Conservation (phyloP, 768 basidiomycete species). For the Hydnum rufescens region DNA sequence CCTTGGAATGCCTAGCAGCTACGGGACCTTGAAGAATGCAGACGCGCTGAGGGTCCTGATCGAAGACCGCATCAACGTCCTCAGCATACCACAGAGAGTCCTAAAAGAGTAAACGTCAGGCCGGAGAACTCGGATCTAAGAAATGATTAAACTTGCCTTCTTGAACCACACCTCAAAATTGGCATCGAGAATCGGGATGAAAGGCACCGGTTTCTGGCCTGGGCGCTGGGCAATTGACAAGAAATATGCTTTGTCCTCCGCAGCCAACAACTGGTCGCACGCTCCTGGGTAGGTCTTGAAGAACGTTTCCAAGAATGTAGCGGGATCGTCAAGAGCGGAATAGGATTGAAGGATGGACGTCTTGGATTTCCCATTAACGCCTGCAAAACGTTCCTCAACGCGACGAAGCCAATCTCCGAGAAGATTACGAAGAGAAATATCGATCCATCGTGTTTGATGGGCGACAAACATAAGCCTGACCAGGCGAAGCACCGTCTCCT, state of each 20-base stretch:
- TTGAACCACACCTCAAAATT: conserved; percentile 99
- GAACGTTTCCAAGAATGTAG: conserved; percentile 57
- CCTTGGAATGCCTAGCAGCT: conserved; percentile 67
- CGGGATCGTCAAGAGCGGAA: conserved; percentile 61
- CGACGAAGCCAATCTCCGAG: conserved; percentile 95
- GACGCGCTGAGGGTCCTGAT: conserved; percentile 95
- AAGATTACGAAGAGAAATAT: conserved; percentile 75
- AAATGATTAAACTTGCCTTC: conserved; percentile 39
- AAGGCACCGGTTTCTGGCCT: conserved; percentile 95
- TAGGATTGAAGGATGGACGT: conserved; percentile 75
- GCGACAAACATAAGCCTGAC: conserved; percentile 84
- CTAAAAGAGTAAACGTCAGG: conserved; percentile 20
- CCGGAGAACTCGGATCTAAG: conserved; percentile 7
- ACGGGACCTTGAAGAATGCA: conserved; percentile 96
- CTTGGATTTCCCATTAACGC: conserved; percentile 59
- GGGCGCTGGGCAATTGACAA: conserved; percentile 87
- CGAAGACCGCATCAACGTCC: conserved; percentile 96
- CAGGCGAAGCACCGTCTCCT: conserved; percentile 84
- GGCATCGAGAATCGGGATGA: conserved; percentile 88
- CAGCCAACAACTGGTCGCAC: conserved; percentile 65
- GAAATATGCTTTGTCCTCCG: conserved; percentile 93
- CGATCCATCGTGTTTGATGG: conserved; percentile 87
- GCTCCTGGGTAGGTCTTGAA: conserved; percentile 72
- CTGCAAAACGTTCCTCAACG: conserved; percentile 86
- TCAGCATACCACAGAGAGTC: conserved; percentile 97